Base-by-base conservation (phyloP, 108 stramenopile genomes). In the Stephanodiscus minutulus region DNA sequence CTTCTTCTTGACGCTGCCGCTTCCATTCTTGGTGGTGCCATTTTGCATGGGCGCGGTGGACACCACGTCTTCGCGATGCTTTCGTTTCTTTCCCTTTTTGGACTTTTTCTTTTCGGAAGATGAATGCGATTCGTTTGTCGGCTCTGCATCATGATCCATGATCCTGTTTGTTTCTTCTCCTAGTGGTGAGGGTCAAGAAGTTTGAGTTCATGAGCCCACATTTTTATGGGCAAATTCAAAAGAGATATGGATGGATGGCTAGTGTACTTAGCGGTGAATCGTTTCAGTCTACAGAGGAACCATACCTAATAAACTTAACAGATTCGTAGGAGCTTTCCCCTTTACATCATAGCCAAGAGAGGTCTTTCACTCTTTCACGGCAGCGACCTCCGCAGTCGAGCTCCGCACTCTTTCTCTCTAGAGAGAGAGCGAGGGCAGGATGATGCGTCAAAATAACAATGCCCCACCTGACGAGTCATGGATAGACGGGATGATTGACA, bases 401-500 rank as follows among this genome's bases (percentile, higher is more conserved):
- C 31, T 33, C 31, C 31, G 31, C 31, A 5, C 31, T 33, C 31
- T 33, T 33, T 5, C 31, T 33, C 31, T n/a, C n/a, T n/a, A 7
- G 13, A 24, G 20, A n/a, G 9, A 4, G 18, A 20, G 48, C 48
- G 48, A 20, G 50, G 52, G 52, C 11, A 27, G 25, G 22, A 53
- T 53, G 52, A 44, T 44, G 43, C 43, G 43, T 13, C 43, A 13
- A 44, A 44, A 15, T 44, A 44, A 24, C 11, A 27, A 25, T 25
- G 22, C 52, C 25, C 52, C 1, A 25, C 52, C 52, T 24, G 52
- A 94, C 70, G 91, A 93, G 48, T 83, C 85, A 69, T 95, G 94
- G 94, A 86, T 95, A 72, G 94, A 95, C 72, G 89, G 88, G 21
- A 93, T 95, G 71, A 95, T 95, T 72, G 94, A 95, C 65, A 85